Base-by-base conservation (phyloP, 1,284 basidiomycete species). In the Trichosporon sp. region DNA sequence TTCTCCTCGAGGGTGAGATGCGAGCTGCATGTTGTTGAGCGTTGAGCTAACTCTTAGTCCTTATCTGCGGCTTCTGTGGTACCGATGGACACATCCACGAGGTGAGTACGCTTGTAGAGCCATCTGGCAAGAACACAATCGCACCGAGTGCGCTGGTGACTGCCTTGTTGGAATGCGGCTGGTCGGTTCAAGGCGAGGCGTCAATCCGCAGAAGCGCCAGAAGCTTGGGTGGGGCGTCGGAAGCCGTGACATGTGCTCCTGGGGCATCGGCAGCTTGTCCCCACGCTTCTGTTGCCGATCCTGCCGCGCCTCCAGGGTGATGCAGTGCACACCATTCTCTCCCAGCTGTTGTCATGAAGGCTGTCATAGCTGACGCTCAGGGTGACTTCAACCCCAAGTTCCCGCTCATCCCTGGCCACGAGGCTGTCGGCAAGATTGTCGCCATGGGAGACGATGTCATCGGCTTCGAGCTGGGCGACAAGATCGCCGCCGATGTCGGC, bases 371-470 rank as follows among this genome's bases (percentile, higher is more conserved):
- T 52, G n/a, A 25, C 46, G 25, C 23, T 13, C 54, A 77, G 71
- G 86, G 89, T 71, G 88, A 91, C 79, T 91, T 91, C 79, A 88
- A 89, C 69, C 83, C 88, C 64, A 85, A 85, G 74, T 91, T 90
- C 77, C 89, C 89, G 87, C 83, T 91, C 63, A 88, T 91, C 62
- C 89, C 90, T 23, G 90, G 90, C 7, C 91, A 92, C 73, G 91
- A 92, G 80, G 85, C 87, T 25, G 86, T 92, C 44, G 90, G 91
- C 13, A 82, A 80, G 4, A 82, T 92, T 58, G 85, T 86, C 27
- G 83, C 86, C 58, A 77, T 89, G 60, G 91, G 91, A 3, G 87
- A 86, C 77, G 83, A 88, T 62, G 90, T 92, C 36, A 81, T 81
- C 58, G 86, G 84, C 21, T 87, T 94, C 70, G 65, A 69, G 23